Conservation (phyloP, 805 yeast genomes). For the Cyberlindnera veronae region DNA sequence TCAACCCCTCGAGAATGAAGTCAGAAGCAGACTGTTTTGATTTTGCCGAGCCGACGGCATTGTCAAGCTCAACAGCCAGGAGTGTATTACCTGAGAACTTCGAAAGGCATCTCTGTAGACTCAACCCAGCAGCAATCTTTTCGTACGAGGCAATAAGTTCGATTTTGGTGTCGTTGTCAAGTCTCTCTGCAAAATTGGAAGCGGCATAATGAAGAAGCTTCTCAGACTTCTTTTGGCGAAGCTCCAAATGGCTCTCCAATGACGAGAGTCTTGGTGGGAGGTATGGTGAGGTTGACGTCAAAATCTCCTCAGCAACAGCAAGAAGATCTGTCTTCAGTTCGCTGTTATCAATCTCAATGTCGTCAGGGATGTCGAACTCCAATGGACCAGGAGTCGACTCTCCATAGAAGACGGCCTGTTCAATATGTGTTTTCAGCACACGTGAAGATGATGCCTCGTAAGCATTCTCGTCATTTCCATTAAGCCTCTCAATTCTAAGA, state of each 20-base stretch:
- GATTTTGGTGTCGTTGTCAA: slow-evolving; percentile 36
- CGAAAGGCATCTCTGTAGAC: slow-evolving; percentile 10
- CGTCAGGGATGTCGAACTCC: slow-evolving; percentile 43
- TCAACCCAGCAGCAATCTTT: slow-evolving; percentile 43
- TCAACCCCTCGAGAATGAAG: slow-evolving; percentile 27
- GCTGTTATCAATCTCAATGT: slow-evolving; percentile 39
- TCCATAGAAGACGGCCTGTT: slow-evolving; percentile 76
- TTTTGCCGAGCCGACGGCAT: slow-evolving; percentile 7
- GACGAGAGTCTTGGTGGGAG: slow-evolving; percentile 52
- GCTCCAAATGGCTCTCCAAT: slow-evolving; percentile 45
- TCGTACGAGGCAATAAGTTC: slow-evolving; percentile 38
- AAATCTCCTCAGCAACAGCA: slow-evolving; percentile 51
- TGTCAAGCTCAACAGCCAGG: slow-evolving; percentile 6
- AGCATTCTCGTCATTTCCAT: slow-evolving; percentile 18
- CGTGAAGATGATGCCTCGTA: slow-evolving; percentile 31
- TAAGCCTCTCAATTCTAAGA: slow-evolving; percentile 50
- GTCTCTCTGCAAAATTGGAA: slow-evolving; percentile 39
- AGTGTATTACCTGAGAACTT: slow-evolving; percentile 4
- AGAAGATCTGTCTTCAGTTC: slow-evolving; percentile 51
- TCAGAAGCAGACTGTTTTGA: slow-evolving; percentile 19
- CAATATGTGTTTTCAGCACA: slow-evolving; percentile 62
- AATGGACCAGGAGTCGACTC: slow-evolving; percentile 41
- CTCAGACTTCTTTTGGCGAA: slow-evolving; percentile 44
- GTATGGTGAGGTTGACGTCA: slow-evolving; percentile 52
- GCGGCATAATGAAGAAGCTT: slow-evolving; percentile 44